Base-by-base conservation (phyloP, 441 rosid species). In the Arabidopsis lyrata region DNA sequence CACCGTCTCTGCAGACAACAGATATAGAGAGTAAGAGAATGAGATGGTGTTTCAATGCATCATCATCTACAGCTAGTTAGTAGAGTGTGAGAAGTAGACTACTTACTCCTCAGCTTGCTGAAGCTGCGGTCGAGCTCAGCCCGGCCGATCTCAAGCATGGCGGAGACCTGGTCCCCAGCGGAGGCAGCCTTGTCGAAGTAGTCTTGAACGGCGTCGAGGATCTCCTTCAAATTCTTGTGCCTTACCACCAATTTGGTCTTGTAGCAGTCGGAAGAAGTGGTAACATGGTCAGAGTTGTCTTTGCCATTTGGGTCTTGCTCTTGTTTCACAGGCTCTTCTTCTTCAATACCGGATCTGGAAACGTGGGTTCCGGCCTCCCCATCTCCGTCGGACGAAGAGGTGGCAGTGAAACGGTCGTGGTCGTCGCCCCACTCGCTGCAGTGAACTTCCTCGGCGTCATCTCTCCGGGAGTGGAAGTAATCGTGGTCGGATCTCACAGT, bases 361-460 rank as follows among this genome's bases (percentile, higher is more conserved):
- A 74, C 86, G 8, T 44, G 6, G 39, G 83, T 80, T 12, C 73
- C 77, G 10, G 66, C 81, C 7, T 75, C 85, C 8, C 60, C 84
- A 2, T 58, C 82, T 7, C 66, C 83, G 38, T 71, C 82, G 12
- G 78, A 82, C 5, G 90, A 83, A 12, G 89, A 70, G 53, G 84
- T 78, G 9, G 88, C 80, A 3, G 87, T 83, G 64, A 86, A 88
- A 80, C 85, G 84, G 65, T 44, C 90, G 63, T 88, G 89, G 73
- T 86, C 90, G 78, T 90, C 92, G 36, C 83, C 99, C 99, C 97
- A 94, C 27, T 92, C 95, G 72, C 97, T 94, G 82, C 97, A 94
- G 70, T 85, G 97, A 18, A 90, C 99, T 80, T 94, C 99, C 84
- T 94, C 99, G 74, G 53, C 53, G 53, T 27, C 24, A 8, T 48